A percentile compares a stretch with the other conserved stretches of the same genome.
Evolutionary conservation across 2,329 filamentous ascomycete species (phyloP).

Genomic region (Colletotrichum simmondsii): DNA sequence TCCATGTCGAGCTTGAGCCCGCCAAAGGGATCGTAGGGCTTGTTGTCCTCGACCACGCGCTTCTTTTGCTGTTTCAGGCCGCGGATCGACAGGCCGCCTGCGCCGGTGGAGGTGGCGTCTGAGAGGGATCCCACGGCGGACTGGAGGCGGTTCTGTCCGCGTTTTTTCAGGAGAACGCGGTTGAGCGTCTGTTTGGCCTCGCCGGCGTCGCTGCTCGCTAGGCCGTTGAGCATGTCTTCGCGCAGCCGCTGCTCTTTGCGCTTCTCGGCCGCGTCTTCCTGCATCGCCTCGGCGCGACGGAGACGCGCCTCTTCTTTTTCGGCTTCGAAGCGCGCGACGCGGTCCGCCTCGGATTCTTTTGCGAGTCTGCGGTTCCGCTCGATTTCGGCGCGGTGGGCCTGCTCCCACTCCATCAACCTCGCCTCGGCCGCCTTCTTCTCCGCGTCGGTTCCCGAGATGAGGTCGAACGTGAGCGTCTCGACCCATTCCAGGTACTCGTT

Average conservation of each 20-base stretch:
- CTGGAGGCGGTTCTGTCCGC: conserved; percentile 62
- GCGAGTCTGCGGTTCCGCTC: conserved; percentile 69
- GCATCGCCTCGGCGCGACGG: conserved; percentile 69
- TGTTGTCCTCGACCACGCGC: conserved; percentile 66
- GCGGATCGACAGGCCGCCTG: conserved; percentile 72
- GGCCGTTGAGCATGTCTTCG: conserved; percentile 75
- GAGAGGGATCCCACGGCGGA: conserved; percentile 46
- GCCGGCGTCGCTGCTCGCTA: conserved; percentile 70
- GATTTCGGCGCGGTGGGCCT: conserved; percentile 76
- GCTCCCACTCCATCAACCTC: conserved; percentile 71
- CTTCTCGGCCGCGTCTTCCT: conserved; percentile 78
- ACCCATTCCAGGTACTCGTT: conserved; percentile 96
- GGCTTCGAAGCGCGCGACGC: conserved; percentile 65
- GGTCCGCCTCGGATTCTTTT: conserved; percentile 64
- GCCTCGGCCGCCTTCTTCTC: conserved; percentile 62
- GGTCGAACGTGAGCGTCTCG: conserved; percentile 89
- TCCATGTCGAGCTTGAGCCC: conserved; percentile 76
- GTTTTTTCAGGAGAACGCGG: conserved; percentile 78
- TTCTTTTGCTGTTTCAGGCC: conserved; percentile 76
- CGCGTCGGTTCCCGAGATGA: conserved; percentile 78
- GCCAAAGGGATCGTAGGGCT: conserved; percentile 89
- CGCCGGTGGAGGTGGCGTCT: conserved; percentile 40
- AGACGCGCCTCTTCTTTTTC: conserved; percentile 75
- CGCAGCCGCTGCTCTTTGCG: conserved; percentile 70
- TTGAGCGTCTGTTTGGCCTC: conserved; percentile 69